Conservation (phyloP, 371 early-diverging fungal genomes). For the Mucor plumbeus region DNA sequence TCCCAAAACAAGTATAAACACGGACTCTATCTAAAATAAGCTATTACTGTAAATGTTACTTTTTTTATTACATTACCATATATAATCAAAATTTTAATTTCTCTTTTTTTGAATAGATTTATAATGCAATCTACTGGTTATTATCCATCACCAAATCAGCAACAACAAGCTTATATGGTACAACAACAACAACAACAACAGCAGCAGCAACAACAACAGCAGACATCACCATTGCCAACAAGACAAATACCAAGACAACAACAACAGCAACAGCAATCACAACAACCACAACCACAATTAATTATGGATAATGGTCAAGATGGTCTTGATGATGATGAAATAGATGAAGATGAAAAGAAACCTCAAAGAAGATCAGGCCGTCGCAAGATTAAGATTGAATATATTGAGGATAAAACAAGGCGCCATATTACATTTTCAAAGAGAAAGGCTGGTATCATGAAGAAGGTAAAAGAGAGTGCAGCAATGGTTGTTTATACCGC, state of each 20-base stretch:
- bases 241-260: conserved; percentile 18
- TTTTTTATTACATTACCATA: conserved; percentile 11
- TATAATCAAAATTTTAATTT: conserved; percentile 8
- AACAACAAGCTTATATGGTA: conserved; percentile 24
- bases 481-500: not conserved
- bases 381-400: conserved; percentile 94
- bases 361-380: conserved; percentile 72
- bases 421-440: conserved; percentile 97
- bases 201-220: conserved; percentile 21
- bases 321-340: conserved; percentile 21
- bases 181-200: conserved; percentile 28
- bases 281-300: conserved; percentile 18
- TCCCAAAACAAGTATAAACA: conserved; percentile 21
- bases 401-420: conserved; percentile 89
- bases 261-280: conserved; percentile 8
- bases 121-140: conserved; percentile 34
- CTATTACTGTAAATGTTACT: conserved; percentile 14
- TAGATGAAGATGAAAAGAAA: conserved; percentile 47
- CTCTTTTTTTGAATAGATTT: conserved; percentile 5
- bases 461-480: conserved; percentile 67
- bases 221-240: conserved; percentile 11
- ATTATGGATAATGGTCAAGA: conserved; percentile 29
- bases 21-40: conserved; percentile 14
- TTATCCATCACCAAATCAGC: conserved; percentile 18
- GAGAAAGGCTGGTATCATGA: conserved; percentile 97